phyloP scores from a whole-genome alignment of 768 basidiomycete species.

The Naganishia vaughanmartiniae region DNA sequence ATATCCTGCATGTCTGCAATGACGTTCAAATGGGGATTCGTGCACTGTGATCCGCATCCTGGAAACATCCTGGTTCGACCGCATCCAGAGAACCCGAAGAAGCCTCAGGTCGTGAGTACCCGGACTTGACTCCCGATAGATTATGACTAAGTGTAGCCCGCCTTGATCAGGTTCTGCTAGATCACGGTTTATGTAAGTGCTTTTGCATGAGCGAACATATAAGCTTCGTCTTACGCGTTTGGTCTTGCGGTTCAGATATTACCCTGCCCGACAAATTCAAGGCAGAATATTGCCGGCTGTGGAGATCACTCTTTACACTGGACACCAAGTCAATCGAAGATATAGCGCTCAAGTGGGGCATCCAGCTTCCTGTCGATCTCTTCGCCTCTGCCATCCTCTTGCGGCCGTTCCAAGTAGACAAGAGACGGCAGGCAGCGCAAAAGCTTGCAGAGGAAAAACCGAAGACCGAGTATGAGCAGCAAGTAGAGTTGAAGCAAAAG shows the following conservation, averaged over 20 bases:
- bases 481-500: conserved; percentile 51
- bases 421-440: conserved; percentile 22
- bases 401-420: conserved; percentile 50
- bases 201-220: neutral
- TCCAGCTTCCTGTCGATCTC: conserved; percentile 51
- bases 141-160: neutral
- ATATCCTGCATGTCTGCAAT: conserved; percentile 77
- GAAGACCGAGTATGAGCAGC: conserved; percentile 48
- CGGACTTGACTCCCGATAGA: neutral
- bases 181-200: conserved; percentile 71
- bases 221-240: neutral
- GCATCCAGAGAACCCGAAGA: conserved; percentile 60
- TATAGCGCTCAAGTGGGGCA: conserved; percentile 52
- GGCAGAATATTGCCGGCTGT: conserved; percentile 72
- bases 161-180: conserved; percentile 69
- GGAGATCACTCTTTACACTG: conserved; percentile 57
- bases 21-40: conserved; percentile 90
- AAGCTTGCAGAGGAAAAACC: conserved; percentile 32
- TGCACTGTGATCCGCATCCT: conserved; percentile 65
- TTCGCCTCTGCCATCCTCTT: conserved; percentile 53
- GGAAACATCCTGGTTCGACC: conserved; percentile 63
- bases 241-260: conserved; percentile 56
- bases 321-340: conserved; percentile 50
- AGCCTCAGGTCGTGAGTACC: conserved; percentile 53
- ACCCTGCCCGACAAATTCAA: conserved; percentile 66